Conservation (phyloP, 257 asterid species). For the Solanum tarapatanum region DNA sequence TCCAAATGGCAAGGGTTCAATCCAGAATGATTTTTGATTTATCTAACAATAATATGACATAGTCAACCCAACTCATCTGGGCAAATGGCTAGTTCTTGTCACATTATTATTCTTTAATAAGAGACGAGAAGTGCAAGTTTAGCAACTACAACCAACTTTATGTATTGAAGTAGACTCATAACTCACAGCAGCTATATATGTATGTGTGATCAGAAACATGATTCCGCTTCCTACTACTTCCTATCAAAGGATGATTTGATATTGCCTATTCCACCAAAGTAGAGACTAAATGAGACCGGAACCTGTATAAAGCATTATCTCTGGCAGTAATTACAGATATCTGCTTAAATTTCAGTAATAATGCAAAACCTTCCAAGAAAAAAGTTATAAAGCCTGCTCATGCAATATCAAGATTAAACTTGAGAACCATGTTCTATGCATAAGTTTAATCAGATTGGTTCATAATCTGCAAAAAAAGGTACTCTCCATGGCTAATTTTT, state of each 20-base stretch:
- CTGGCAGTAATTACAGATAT: not conserved
- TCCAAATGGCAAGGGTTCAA: not conserved
- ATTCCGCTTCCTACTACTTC: not conserved
- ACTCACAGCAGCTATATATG: not conserved
- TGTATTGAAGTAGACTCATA: not conserved
- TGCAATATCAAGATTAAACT: not conserved
- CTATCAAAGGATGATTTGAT: not conserved
- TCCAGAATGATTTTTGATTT: not conserved
- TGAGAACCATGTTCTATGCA: not conserved
- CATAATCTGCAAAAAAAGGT: not conserved
- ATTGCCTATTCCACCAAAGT: not conserved
- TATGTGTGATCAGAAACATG: not conserved
- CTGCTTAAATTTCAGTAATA: not conserved
- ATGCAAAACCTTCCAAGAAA: not conserved
- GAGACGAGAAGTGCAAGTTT: not conserved
- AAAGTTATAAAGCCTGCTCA: not conserved
- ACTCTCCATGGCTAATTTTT: not conserved
- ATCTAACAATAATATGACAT: not conserved
- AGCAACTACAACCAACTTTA: not conserved
- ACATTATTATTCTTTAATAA: not conserved
- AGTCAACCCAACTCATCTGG: not conserved
- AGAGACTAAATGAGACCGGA: not conserved
- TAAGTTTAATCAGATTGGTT: not conserved
- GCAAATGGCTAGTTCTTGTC: not conserved
- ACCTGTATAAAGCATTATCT: not conserved